Evolutionary conservation across 345 rosid genomes (phyloP).

Genomic region (Arabidopsis suecica): DNA sequence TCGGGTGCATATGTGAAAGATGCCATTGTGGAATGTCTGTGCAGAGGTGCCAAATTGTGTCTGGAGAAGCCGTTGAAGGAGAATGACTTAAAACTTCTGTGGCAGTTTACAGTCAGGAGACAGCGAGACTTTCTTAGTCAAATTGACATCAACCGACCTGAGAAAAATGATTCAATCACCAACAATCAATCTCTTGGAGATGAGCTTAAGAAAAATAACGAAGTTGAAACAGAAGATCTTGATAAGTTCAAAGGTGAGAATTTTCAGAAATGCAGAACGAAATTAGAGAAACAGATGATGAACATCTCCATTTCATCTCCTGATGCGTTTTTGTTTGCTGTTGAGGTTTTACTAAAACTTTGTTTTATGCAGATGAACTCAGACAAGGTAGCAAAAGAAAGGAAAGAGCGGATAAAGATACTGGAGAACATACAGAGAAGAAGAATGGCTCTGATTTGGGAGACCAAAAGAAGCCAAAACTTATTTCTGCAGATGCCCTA

Average conservation of each 20-base stretch:
- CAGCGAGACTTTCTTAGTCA: background rate
- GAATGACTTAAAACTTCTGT: conserved; percentile 45
- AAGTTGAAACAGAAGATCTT: background rate
- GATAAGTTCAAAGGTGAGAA: conserved; percentile 31
- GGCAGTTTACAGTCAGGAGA: conserved; percentile 49
- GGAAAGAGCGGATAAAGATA: conserved; percentile 26
- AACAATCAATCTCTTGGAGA: conserved; percentile 1
- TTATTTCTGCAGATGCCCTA: conserved; percentile 54
- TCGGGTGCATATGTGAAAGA: conserved; percentile 43
- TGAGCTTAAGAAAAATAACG: background rate
- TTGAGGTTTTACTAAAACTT: conserved; percentile 23
- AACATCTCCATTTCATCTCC: conserved; percentile 1
- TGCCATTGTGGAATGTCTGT: conserved; percentile 47
- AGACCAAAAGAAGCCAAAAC: conserved; percentile 49
- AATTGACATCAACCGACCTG: conserved; percentile 8
- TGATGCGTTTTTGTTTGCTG: conserved; percentile 11
- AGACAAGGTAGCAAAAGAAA: conserved; percentile 39
- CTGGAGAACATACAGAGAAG: conserved; percentile 4
- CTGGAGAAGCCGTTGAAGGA: conserved; percentile 54
- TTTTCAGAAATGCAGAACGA: conserved; percentile 8
- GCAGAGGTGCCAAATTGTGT: conserved; percentile 54
- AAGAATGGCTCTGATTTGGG: background rate
- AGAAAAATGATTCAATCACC: background rate
- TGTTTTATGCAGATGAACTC: conserved; percentile 13
- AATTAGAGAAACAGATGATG: conserved; percentile 2